Evolutionary conservation across 1,139 yeast species (phyloP), one percentile per base, ranked within the genome.

Genomic region (Insectozyma bohioensis): DNA sequence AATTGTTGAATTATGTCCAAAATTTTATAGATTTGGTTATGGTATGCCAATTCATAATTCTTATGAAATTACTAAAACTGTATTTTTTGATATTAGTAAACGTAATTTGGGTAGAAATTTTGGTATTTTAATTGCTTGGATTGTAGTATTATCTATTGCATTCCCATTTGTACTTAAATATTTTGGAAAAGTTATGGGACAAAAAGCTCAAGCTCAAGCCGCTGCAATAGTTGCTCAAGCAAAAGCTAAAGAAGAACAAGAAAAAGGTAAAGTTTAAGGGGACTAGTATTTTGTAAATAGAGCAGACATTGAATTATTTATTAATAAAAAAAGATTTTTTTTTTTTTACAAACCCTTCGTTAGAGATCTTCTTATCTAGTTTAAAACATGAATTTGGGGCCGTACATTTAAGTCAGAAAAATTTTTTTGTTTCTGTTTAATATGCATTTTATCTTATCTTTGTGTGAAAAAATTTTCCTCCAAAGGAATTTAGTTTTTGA

Each of bases 91-190:
- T 41, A 58, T 64, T 9, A 59, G 55, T 35, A 62, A 61, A 39
- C 67, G 67, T 1, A 50, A 54, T 35, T 39, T 65, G 51, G 71
- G 71, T 18, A 52, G 70, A 35, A 58, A 62, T 38, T 45, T 57
- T 28, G 71, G 65, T 5, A 56, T 65, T 17, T 38, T 65, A 21
- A 39, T 58, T 27, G 63, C 56, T 5, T 64, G 71, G 70, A 48
- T 55, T 12, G 63, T 56, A 7, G 14, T 40, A 6, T 27, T 52
- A 24, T 51, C 62, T 3, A 24, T 61, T 0, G 36, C 63, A 2
- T 54, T 77, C 35, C 81, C 82, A 3, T 43, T 77, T 23, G 61
- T 66, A 6, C 48, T 70, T 10, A 42, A 38, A 12, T 41, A 48
- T 13, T 63, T 63, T 38, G 55, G 54, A 4, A 48, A 45, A 34